A percentile compares a stretch with the other conserved stretches of the same genome.
Conservation (phyloP, 106 monocot genomes). For the Narthecium ossifragum region DNA sequence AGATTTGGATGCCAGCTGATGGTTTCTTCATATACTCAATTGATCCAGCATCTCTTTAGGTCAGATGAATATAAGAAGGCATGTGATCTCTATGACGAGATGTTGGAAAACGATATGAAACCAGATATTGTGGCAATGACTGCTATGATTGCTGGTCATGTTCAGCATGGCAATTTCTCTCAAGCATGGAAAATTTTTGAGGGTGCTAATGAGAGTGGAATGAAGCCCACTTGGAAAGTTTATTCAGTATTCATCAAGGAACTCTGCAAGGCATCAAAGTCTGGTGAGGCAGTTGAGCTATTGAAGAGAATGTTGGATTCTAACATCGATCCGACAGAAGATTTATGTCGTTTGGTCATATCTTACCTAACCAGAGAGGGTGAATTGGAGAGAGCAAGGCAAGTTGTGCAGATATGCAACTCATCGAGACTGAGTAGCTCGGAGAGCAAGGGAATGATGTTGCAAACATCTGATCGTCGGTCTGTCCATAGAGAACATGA, state of each 20-base stretch:
- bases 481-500: slow-evolving; percentile 2
- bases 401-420: slow-evolving; percentile 30
- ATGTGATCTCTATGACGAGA: slow-evolving; percentile 61
- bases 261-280: slow-evolving; percentile 59
- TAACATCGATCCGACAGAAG: slow-evolving; percentile 28
- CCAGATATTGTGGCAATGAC: slow-evolving; percentile 52
- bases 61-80: slow-evolving; percentile 39
- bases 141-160: slow-evolving; percentile 62
- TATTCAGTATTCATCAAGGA: slow-evolving; percentile 71
- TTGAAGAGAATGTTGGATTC: slow-evolving; percentile 49
- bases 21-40: slow-evolving; percentile 57
- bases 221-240: slow-evolving; percentile 36
- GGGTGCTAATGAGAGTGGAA: slow-evolving; percentile 38
- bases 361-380: slow-evolving; percentile 34
- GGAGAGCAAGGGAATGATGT: slow-evolving; percentile 7
- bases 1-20: slow-evolving; percentile 26
- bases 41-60: slow-evolving; percentile 59
- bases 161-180: slow-evolving; percentile 36
- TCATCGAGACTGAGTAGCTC: slow-evolving; percentile 12
- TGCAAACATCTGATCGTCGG: slow-evolving; percentile 11
- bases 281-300: slow-evolving; percentile 53
- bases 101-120: slow-evolving; percentile 40
- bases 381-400: slow-evolving; percentile 28
- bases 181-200: slow-evolving; percentile 60
- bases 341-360: slow-evolving; percentile 32